Base-by-base conservation (phyloP, 257 asterid species). In the Salvia splendens region DNA sequence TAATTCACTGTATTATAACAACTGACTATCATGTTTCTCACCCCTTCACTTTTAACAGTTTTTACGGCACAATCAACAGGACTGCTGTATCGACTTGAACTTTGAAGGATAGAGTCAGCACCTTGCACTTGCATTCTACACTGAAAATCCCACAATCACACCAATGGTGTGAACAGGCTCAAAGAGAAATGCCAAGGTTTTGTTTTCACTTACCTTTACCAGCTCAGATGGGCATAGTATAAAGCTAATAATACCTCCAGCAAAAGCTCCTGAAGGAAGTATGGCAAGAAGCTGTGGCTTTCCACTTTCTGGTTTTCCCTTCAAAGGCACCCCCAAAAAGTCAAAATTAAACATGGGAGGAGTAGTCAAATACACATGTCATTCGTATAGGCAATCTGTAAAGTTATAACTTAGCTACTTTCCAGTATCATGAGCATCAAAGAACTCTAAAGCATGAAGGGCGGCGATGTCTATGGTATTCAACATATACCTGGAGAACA, bases 121-220 rank as follows among this genome's bases (percentile, higher is more conserved):
- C 95, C 97, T 81, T 93, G 98, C 81, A 89, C 93, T 82, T 93
- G 98, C 92, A 93, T 93, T 79, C 98, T 85, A 86, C 98, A 88
- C 97, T 93, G 98, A 73, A 92, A 80, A 83, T 69, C 51, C 75
- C 79, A 78, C 63, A 77, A 83, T 85, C 80, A 86, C 59, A 36
- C 70, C 61, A 74, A 72, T 61, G 76, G 60, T 40, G 60, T 43
- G 24, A 69, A 73, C 42, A 75, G 64, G 64, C 62, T 60, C 61
- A 45, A 14, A 58, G 47, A 42, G 68, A 57, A 42, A 24, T 32
- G 52, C 20, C 67, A 69, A 65, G 61, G 41, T 75, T 78, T 42
- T 65, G 49, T 69, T 54, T 50, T 54, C 62, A 56, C 81, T 75
- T 73, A 89, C 97, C 94, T 93, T 89, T 69, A 93, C 78, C 48